Evolutionary conservation across 2,329 filamentous ascomycete species (phyloP).

Genomic region (Pochonia chlamydosporia): DNA sequence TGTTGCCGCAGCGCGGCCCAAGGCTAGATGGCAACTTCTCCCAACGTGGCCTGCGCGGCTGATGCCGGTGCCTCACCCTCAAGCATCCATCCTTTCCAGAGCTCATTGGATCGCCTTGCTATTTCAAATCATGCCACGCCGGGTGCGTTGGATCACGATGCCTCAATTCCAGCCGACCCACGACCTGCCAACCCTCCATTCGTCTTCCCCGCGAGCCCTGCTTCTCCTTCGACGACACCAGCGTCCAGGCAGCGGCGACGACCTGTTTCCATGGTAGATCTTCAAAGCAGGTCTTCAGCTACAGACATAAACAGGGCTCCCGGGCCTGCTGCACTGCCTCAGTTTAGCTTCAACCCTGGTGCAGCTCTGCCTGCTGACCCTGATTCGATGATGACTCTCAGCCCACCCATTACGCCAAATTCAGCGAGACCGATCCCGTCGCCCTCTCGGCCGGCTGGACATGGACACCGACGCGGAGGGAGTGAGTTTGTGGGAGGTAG

Average conservation of each 20-base stretch:
- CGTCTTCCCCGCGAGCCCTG: slow-evolving; percentile 50
- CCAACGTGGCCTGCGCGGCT: slow-evolving; percentile 29
- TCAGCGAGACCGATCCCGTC: slow-evolving; percentile 47
- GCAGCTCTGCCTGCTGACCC: slow-evolving; percentile 27
- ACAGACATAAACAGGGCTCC: slow-evolving; percentile 21
- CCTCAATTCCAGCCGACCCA: slow-evolving; percentile 7
- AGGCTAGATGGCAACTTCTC: slow-evolving; percentile 37
- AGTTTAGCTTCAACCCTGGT: slow-evolving; percentile 53
- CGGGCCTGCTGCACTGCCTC: slow-evolving; percentile 39
- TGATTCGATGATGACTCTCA: slow-evolving; percentile 34
- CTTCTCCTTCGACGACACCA: slow-evolving; percentile 39
- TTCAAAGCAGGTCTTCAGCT: slow-evolving; percentile 25
- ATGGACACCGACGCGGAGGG: slow-evolving; percentile 72
- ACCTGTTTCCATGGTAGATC: slow-evolving; percentile 48
- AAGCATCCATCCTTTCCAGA: slow-evolving; percentile 10
- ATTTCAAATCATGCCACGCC: not conserved
- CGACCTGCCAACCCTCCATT: slow-evolving; percentile 60
- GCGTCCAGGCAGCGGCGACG: slow-evolving; percentile 45
- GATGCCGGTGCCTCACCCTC: slow-evolving; percentile 14
- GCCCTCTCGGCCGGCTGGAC: slow-evolving; percentile 52
- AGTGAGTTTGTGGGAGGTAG: slow-evolving; percentile 85
- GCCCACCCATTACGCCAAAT: slow-evolving; percentile 49
- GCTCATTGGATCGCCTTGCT: slow-evolving; percentile 10
- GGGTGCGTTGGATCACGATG: not conserved
- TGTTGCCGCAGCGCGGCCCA: slow-evolving; percentile 44